Evolutionary conservation across 108 stramenopile species (phyloP), one percentile per base, ranked within the genome.

Genomic region (Nitzschia sp.): DNA sequence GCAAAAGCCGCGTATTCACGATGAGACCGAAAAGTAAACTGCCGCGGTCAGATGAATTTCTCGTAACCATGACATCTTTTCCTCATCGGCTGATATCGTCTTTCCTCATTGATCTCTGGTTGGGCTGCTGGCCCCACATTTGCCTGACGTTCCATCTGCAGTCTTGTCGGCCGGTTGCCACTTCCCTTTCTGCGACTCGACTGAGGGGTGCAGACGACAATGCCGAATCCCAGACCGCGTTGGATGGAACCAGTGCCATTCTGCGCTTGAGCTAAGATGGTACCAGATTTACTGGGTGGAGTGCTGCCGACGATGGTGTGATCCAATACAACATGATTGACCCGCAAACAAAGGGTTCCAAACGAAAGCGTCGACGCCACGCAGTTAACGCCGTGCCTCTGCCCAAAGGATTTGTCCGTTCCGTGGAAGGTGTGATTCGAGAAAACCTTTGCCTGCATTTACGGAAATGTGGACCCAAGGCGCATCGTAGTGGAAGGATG

Each of bases 181-280:
- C 38, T n/a, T n/a, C n/a, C n/a, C n/a, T n/a, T n/a, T n/a, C n/a
- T n/a, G n/a, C n/a, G n/a, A n/a, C n/a, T n/a, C n/a, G n/a, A n/a
- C n/a, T n/a, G n/a, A n/a, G n/a, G n/a, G n/a, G n/a, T n/a, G n/a
- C n/a, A n/a, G n/a, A n/a, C n/a, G n/a, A n/a, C n/a, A n/a, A n/a
- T n/a, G n/a, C n/a, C n/a, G n/a, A n/a, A n/a, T n/a, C n/a, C n/a
- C n/a, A n/a, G n/a, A n/a, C n/a, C n/a, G n/a, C n/a, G n/a, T n/a
- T n/a, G 9, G 13, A 6, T 42, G 6, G 35, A 58, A 88, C 91
- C 25, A 82, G 69, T 57, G 85, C 83, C 25, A 57, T 93, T 18
- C 62, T 93, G 5, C 81, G 85, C 33, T 64, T 91, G 33, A 78
- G 85, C 24, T 91, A 86, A 36, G 93, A 94, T 68, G 93, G 93